Evolutionary conservation across 2,329 filamentous ascomycete species (phyloP).

Genomic region (Neospermospora avenae): DNA sequence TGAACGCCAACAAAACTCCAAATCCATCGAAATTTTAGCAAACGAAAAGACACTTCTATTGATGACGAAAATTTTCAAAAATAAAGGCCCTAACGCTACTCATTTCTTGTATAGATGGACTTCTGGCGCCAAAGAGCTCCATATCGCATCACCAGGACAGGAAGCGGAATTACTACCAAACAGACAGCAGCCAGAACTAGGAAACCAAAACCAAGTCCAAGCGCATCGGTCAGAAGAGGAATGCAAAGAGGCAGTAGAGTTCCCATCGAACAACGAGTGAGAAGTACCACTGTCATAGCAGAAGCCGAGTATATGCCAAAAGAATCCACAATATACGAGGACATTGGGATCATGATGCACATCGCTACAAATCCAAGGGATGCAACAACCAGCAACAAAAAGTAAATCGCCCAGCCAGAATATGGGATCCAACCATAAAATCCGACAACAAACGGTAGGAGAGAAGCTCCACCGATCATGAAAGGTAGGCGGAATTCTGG

Average conservation of each 20-base stretch:
- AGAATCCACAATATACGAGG: constrained; percentile 54
- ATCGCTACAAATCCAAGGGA: constrained; percentile 50
- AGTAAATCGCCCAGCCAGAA: constrained; percentile 49
- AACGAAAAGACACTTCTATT: not conserved
- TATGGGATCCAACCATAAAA: constrained; percentile 54
- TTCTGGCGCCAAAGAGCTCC: constrained; percentile 50
- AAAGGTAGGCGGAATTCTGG: constrained; percentile 64
- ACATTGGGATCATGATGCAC: constrained; percentile 41
- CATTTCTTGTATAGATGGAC: constrained; percentile 47
- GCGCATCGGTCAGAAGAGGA: constrained; percentile 43
- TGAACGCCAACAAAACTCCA: not conserved
- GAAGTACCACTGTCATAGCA: constrained; percentile 39
- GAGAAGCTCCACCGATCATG: constrained; percentile 48
- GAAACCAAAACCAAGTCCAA: constrained; percentile 42
- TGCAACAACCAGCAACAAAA: constrained; percentile 43
- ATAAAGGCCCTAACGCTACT: constrained; percentile 9
- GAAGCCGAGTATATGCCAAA: constrained; percentile 37
- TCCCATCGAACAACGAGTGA: constrained; percentile 36
- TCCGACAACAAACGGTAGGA: constrained; percentile 53
- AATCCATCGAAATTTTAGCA: not conserved
- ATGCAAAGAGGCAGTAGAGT: constrained; percentile 54
- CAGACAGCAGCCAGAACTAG: constrained; percentile 36
- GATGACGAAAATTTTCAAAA: too few relatives aligned
- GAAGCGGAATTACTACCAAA: constrained; percentile 47
- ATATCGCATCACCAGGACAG: constrained; percentile 48